These are phyloP conservation scores for Acanthamoeba royreba DNA, from an alignment of 208 protist species.

Conservation along the genomic window DNA sequence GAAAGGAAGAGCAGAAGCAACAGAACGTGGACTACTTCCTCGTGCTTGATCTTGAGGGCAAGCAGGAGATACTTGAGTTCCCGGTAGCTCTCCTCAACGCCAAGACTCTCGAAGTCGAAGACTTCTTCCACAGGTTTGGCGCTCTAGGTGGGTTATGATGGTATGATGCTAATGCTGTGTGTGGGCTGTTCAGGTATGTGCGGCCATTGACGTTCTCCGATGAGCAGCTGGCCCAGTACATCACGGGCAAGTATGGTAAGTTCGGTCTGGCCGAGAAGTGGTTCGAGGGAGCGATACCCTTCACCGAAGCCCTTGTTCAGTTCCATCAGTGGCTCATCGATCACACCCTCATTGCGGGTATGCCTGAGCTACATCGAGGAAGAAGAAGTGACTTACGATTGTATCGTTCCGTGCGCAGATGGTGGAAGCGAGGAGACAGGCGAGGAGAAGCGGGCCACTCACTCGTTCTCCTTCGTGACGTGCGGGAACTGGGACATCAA, in stretches of 20 bases:
- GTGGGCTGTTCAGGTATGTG: background rate
- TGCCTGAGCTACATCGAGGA: background rate
- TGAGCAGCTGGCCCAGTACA: background rate
- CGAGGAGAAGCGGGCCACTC: background rate
- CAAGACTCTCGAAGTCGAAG: background rate
- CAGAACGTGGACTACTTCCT: background rate
- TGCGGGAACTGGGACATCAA: conserved; percentile 12
- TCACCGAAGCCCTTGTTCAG: background rate
- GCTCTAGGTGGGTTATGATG: no score
- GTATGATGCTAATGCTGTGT: no score
- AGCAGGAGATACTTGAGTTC: background rate
- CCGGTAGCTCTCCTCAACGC: background rate
- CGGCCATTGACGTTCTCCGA: background rate
- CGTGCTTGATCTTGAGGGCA: background rate
- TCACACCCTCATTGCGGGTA: background rate
- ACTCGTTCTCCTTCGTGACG: background rate
- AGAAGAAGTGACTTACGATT: background rate
- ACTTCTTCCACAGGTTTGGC: background rate
- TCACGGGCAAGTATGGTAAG: background rate
- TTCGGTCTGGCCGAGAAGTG: background rate
- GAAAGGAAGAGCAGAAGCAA: background rate
- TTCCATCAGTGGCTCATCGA: background rate
- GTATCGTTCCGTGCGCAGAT: background rate
- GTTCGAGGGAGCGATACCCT: background rate
- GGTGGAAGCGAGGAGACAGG: background rate